Base-by-base conservation (phyloP, 495 filamentous ascomycete species). In the Hypoxylon lienhwacheense region DNA sequence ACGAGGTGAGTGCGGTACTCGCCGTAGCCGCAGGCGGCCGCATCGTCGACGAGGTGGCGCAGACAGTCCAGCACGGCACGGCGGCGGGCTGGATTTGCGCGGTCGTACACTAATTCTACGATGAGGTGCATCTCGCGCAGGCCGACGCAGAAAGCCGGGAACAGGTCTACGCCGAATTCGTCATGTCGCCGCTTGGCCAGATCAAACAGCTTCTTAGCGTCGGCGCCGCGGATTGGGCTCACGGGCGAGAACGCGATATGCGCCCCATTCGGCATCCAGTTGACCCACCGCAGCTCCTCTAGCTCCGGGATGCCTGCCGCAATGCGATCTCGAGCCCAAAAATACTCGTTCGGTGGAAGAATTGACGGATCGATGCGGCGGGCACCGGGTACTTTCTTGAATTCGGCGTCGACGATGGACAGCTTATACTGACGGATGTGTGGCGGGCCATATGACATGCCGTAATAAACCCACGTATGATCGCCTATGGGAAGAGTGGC, bases 111-210 rank as follows among this genome's bases (percentile, higher is more conserved):
- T 47, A 83, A 77, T 58, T 76, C 76, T 15, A 79, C 73, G 33
- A 85, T 84, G 34, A 82, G 72, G 54, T 83, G 77, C 72, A 80
- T 81, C 58, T 82, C 77, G 3, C 78, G 71, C 41, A 79, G 59
- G 0, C 72, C 77, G 17, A 81, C 69, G 43, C 66, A 71, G 52
- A 80, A 76, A 0, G 74, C 72, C 5, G 73, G 72, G 37, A 81
- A 75, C 28, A 72, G 64, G 42, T 81, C 79, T 29, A 81, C 70
- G 6, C 71, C 76, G 24, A 57, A 68, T 42, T 72, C 68, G 28
- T 61, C 53, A 39, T 72, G 68, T 3, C 70, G 45, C 20, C 36
- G 29, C 15, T 63, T 57, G 17, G 66, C 66, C 1, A 70, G 53
- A 3, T 66, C 54, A 37, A 63, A 66, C 7, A 71, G 42, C 8